Percentiles rank a stretch among this genome's conserved stretches.
Evolutionary conservation across 2,329 filamentous ascomycete genomes (phyloP).

Genomic region (Hypoxylon sp.): DNA sequence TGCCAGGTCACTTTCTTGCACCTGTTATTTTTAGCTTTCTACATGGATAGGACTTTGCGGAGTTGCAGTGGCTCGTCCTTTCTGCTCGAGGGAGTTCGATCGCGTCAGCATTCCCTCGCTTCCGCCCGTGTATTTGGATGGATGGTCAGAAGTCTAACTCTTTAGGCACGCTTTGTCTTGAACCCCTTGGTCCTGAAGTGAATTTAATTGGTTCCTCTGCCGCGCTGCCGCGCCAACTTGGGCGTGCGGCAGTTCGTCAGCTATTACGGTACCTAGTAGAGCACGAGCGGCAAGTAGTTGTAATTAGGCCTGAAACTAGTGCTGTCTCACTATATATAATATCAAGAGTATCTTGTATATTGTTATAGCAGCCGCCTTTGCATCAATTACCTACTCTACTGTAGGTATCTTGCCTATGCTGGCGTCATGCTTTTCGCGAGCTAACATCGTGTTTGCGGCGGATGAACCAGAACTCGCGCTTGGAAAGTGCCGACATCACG

Average conservation of each 20-base stretch:
- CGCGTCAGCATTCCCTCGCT: conserved; percentile 7
- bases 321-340: not conserved
- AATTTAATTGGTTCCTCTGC: conserved; percentile 9
- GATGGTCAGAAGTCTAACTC: conserved; percentile 20
- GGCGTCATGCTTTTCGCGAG: not conserved
- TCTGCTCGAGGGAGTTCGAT: conserved; percentile 10
- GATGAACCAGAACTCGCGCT: not conserved
- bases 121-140: not conserved
- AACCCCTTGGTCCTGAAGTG: not conserved
- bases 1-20: not conserved
- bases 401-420: too few relatives aligned
- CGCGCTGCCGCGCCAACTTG: conserved; percentile 8
- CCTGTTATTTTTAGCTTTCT: not conserved
- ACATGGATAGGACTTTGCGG: not conserved
- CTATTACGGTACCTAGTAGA: not conserved
- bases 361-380: not conserved
- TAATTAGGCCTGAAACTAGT: not conserved
- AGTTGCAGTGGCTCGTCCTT: not conserved
- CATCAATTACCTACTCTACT: not conserved
- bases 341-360: not conserved
- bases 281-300: conserved; percentile 1
- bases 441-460: not conserved
- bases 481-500: not conserved
- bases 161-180: not conserved
- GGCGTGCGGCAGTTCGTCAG: not conserved